Base-by-base conservation (phyloP, 2,329 filamentous ascomycete species). In the Fusarium praegraminearum region DNA sequence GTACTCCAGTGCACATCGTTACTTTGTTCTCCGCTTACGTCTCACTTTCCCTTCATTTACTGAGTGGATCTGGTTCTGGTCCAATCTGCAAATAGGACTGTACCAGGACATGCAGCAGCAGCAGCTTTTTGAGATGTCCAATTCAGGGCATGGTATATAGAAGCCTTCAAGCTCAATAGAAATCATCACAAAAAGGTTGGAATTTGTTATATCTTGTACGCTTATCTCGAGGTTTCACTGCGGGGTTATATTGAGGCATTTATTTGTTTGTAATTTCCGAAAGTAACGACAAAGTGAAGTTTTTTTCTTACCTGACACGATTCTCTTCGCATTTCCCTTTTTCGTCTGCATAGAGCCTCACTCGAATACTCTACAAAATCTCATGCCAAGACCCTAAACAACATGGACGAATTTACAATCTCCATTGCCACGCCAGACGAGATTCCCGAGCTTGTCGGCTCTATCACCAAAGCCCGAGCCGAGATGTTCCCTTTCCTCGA, bases 401-500 rank as follows among this genome's bases (percentile, higher is more conserved):
- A 36, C 7, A 73, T 72, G 71, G 20, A 6, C 4, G 44, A 32
- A 0, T 55, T 67, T 4, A 36, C 11, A 3, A 76, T 77, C 18
- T 46, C 35, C 11, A 22, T 26, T 5, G 71, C 69, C 5, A 70
- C 55, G 0, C 9, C 47, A 2, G 70, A 73, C 45, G 73, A 76
- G 22, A 71, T 73, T 16, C 62, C 75, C 1, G 46, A 51, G 15
- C 65, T 78, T 13, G 65, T 75, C 15, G 56, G 61, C 15, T 75
- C 76, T 40, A 66, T 72, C 40, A 69, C 56, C 11, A 57, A 54
- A 28, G 74, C 75, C 24, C 76, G 76, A 20, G 62, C 60, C 16
- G 63, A 64, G 35, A 77, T 78, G 72, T 78, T 77, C 36, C 74
- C 76, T 8, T 74, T 74, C 36, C 49, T 77, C 1, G 67, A 73